Base-by-base conservation (phyloP, 2,329 filamentous ascomycete species). In the Juglanconis juglandina region DNA sequence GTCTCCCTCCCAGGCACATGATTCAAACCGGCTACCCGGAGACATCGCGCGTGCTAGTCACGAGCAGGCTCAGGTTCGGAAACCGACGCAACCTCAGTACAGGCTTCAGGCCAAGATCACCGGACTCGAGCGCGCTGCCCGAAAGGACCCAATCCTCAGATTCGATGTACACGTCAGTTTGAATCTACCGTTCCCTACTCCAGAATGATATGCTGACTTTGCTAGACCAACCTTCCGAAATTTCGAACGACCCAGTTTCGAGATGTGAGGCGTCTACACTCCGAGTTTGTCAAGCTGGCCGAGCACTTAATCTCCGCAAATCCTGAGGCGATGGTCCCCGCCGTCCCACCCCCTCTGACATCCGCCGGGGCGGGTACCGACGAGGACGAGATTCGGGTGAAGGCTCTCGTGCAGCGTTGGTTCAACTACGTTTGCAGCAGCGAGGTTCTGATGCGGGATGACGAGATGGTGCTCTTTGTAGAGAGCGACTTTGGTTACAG, bases 401-500 rank as follows among this genome's bases (percentile, higher is more conserved):
- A 98, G 76, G 86, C 87, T 1, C 84, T 91, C 8, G 85, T 99
- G 79, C 95, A 99, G 76, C 84, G 92, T 71, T 99, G 95, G 95
- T 82, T 99, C 68, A 97, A 96, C 74, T 90, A 91, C 61, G 89
- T 99, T 24, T 96, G 95, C 77, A 86, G 85, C 69, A 98, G 95
- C 68, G 93, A 98, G 41, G 87, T 96, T 1, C 84, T 99, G 7
- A 96, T 96, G 81, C 87, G 90, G 64, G 95, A 99, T 72, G 94
- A 98, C 64, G 95, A 99, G 76, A 94, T 98, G 87, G 87, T 97
- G 5, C 87, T 98, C 62, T 99, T 99, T 69, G 92, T 99, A n/a
- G 95, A 99, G 76, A 96, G 92, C 71, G 95, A 99, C 73, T 98
- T 97, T 73, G 95, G 95, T 46, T 99, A 99, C 75, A 97, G 92